A percentile compares a stretch with the other conserved stretches of the same genome.
Evolutionary conservation across 2,329 filamentous ascomycete genomes (phyloP).

Genomic region (Huntiella omanensis): DNA sequence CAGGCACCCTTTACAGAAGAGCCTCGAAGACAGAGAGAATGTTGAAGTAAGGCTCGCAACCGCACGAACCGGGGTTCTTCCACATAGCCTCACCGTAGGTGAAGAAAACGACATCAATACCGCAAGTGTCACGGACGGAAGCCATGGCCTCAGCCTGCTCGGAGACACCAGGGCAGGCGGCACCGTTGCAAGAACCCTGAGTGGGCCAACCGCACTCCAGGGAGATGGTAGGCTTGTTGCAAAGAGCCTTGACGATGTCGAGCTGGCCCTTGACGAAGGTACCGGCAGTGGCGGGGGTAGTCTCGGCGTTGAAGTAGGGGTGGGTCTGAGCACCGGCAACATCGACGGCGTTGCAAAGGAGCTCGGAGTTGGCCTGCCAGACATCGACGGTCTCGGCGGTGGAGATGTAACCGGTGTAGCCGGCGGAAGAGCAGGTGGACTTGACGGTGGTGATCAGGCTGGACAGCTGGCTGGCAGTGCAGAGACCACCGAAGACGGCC

Average conservation of each 20-base stretch:
- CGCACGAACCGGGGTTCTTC: slow-evolving; percentile 53
- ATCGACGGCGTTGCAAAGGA: slow-evolving; percentile 57
- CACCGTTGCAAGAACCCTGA: slow-evolving; percentile 48
- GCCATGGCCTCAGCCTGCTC: slow-evolving; percentile 58
- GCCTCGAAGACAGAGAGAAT: slow-evolving; percentile 17
- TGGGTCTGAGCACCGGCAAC: slow-evolving; percentile 75
- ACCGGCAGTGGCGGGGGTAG: slow-evolving; percentile 47
- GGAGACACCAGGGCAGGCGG: slow-evolving; percentile 43
- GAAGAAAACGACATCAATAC: slow-evolving; percentile 61
- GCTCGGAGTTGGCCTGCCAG: slow-evolving; percentile 43
- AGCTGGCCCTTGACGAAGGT: slow-evolving; percentile 59
- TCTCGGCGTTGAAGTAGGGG: slow-evolving; percentile 73
- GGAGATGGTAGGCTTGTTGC: slow-evolving; percentile 60
- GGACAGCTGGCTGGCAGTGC: slow-evolving; percentile 43
- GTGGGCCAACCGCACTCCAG: slow-evolving; percentile 85
- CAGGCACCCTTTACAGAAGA: neutral
- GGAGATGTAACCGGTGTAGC: slow-evolving; percentile 59
- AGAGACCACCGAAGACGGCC: slow-evolving; percentile 58
- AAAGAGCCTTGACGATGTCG: slow-evolving; percentile 48
- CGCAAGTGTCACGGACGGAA: slow-evolving; percentile 46
- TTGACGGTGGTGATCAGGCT: slow-evolving; percentile 51
- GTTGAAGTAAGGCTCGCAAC: slow-evolving; percentile 70
- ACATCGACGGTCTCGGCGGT: slow-evolving; percentile 72
- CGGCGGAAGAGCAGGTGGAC: slow-evolving; percentile 37
- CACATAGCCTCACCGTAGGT: slow-evolving; percentile 61